Evolutionary conservation across 768 basidiomycete species (phyloP), one percentile per base, ranked within the genome.

Genomic region (Termitomyces sp.): DNA sequence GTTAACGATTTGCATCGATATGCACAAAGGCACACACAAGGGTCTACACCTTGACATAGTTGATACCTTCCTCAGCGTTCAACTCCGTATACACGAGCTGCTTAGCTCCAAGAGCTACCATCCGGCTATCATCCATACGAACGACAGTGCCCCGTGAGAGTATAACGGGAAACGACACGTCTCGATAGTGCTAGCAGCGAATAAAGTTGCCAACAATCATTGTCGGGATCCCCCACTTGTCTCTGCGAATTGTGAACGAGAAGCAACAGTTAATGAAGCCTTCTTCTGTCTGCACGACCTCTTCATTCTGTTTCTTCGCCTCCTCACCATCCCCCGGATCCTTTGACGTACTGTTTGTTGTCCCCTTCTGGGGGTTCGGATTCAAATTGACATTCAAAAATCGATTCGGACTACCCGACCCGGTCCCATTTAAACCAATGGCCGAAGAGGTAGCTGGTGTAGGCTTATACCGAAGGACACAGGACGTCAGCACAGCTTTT

Each of bases 191-290:
- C 38, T 68, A 87, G 65, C 85, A 91, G 69, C 82, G 85, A 68
- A 94, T 91, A 66, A 93, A 93, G 70, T 94, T 94, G 15, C 93
- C 93, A 20, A 94, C 91, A 66, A 94, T 93, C 87, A 93, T 89
- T 54, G 86, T 92, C 37, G 92, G 92, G 64, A 94, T 93, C 0
- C 91, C 91, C 84, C 87, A 91, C 69, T 87, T 87, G 68, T 93
- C 90, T 63, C 91, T 74, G 55, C 92, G 81, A 59, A 95, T 93
- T 7, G 90, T 93, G 70, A 94, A 94, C n/a, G 89, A 92, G 73
- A 94, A 93, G 68, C 92, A 94, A 70, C 91, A 94, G 68, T 86
- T 92, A 66, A 94, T 85, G 66, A 88, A 87, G 3, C 85, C 86
- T 65, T 92, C 89, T 70, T 92, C 90, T 50, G 76, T 79, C 14